Percentiles rank a stretch among this genome's conserved stretches.
These are phyloP conservation scores for Dillenia turbinata DNA, from an alignment of 164 flowering plant genomes.

Conservation along the genomic window DNA sequence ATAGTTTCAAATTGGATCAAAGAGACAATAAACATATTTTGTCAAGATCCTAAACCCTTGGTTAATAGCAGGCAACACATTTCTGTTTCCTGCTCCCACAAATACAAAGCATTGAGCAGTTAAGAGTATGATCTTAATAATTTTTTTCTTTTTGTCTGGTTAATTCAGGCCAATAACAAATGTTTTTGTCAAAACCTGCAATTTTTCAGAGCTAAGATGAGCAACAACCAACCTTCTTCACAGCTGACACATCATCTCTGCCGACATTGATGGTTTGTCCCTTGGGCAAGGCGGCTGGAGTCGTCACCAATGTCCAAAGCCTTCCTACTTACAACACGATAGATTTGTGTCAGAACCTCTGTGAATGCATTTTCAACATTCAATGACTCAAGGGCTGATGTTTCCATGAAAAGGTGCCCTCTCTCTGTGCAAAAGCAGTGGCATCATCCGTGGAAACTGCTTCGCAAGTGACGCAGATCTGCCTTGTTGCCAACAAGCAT, in stretches of 20 bases:
- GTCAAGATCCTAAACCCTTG: constrained; percentile 7
- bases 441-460: constrained; percentile 69
- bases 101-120: constrained; percentile 1
- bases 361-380: constrained; percentile 81
- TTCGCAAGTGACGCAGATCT: constrained; percentile 66
- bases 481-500: constrained; percentile 90
- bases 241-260: constrained; percentile 74
- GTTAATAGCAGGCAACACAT: not conserved
- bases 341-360: constrained; percentile 67
- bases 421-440: constrained; percentile 59
- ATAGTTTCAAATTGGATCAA: too few relatives aligned
- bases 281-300: constrained; percentile 66
- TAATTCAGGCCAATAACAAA: not conserved
- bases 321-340: constrained; percentile 66
- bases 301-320: constrained; percentile 70
- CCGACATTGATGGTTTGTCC: constrained; percentile 77
- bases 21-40: too few relatives aligned
- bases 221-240: constrained; percentile 70
- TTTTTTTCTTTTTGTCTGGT: too few relatives aligned
- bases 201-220: constrained; percentile 29
- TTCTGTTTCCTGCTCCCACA: constrained; percentile 6
- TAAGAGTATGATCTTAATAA: not conserved
- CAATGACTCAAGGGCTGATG: constrained; percentile 74
- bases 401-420: constrained; percentile 77
- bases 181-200: not conserved